These are phyloP conservation scores for Cercospora canescens DNA, from an alignment of 2,329 filamentous ascomycete genomes.

Conservation along the genomic window DNA sequence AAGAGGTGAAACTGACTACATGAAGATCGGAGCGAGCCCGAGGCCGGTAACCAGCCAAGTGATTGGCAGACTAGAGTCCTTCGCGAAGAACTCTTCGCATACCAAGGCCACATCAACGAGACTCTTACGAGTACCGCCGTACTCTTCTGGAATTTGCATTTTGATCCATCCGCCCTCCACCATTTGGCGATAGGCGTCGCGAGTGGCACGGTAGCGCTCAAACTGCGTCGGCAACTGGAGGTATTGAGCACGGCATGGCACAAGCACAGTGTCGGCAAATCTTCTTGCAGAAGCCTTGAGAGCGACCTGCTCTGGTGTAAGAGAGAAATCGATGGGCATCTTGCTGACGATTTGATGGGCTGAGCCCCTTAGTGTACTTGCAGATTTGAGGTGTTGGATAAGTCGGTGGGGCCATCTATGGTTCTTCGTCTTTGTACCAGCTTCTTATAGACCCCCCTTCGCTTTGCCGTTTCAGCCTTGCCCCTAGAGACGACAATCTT, in stretches of 20 bases:
- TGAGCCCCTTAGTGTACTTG: background rate
- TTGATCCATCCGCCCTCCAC: background rate
- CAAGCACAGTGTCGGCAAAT: background rate
- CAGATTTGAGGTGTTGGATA: background rate
- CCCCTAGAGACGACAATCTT: background rate
- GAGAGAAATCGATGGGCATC: background rate
- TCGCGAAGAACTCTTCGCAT: conserved; percentile 7
- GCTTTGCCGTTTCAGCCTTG: background rate
- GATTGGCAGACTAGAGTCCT: conserved; percentile 8
- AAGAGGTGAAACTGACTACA: background rate
- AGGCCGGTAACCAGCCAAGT: conserved; percentile 3
- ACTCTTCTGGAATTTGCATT: background rate
- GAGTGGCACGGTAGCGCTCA: background rate
- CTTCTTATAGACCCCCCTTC: background rate
- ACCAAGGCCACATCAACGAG: conserved; percentile 4
- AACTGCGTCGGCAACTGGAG: background rate
- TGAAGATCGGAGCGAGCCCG: conserved; percentile 3
- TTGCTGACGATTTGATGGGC: background rate
- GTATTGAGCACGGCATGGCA: background rate
- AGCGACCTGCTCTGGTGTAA: background rate
- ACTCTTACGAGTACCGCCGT: background rate
- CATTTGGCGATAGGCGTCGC: background rate
- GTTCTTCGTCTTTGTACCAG: background rate
- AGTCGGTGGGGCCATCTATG: background rate
- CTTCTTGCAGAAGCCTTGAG: background rate